Base-by-base conservation (phyloP, 805 yeast species). In the Candida methanosorbosa region DNA sequence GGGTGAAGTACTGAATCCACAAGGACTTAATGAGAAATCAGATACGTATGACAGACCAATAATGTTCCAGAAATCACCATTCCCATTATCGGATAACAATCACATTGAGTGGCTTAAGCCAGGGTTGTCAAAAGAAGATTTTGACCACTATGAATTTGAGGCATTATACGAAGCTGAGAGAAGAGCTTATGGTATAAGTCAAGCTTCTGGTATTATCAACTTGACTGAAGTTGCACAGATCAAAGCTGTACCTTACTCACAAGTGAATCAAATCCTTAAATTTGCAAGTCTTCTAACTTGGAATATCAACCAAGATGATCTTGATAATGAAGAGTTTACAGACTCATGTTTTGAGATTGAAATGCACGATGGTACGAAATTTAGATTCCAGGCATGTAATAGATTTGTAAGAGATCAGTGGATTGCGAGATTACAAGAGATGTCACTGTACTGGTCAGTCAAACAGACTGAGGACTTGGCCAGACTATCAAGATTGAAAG, bases 141-240 rank as follows among this genome's bases (percentile, higher is more conserved):
- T 78, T 43, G 55, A 61, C 1, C 43, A 49, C 7, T 46, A 63
- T 16, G 96, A 88, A 47, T 43, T 53, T 1, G 57, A 56, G 29
- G 94, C 94, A 0, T 44, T 75, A n/a, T 62, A 65, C 19, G 90
- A 84, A 41, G 70, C 71, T 28, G 78, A 78, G 40, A 64, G 97
- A 38, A 65, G 79, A 34, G 56, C 76, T 1, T 62, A 65, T 18
- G 70, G 72, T 36, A 53, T 84, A 5, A 52, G 73, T 1, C 69
- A 70, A 34, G 70, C 94, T 0, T 69, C 71, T 20, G 77, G 78
- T 0, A 57, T 81, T 12, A 47, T 88, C 7, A 84, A 86, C 48
- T 43, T 88, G 34, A 53, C 70, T 16, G 62, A 66, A 7, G 64
- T 82, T 2, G 51, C 46, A 7, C 57, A 56, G 0, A 59, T 81